phyloP scores from a whole-genome alignment of 768 basidiomycete species.

The Termitomyces sp. region DNA sequence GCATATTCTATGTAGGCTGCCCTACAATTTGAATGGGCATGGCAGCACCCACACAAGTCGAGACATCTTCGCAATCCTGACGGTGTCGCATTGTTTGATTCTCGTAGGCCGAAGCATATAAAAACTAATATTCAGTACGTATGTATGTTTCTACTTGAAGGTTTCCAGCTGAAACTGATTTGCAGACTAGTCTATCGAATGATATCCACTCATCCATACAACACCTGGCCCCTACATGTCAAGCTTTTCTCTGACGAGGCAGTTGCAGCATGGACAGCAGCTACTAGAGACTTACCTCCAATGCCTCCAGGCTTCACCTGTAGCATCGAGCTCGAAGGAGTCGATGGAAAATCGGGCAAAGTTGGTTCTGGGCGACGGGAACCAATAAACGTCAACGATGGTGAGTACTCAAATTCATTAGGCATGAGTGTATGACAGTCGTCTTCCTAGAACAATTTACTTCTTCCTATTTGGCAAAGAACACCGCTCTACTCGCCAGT shows the following conservation, averaged over 20 bases:
- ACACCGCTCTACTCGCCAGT: conserved; percentile 33
- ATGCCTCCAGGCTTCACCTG: conserved; percentile 50
- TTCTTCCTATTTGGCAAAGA: conserved; percentile 41
- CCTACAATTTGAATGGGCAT: conserved; percentile 79
- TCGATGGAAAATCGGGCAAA: conserved; percentile 57
- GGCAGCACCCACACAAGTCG: conserved; percentile 73
- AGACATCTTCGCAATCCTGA: conserved; percentile 50
- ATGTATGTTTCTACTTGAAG: not conserved
- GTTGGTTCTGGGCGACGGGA: conserved; percentile 47
- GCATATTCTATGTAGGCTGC: conserved; percentile 41
- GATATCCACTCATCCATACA: conserved; percentile 62
- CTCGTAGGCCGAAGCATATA: conserved; percentile 27
- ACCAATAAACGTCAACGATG: conserved; percentile 54
- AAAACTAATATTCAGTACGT: conserved; percentile 44
- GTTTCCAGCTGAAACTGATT: not conserved
- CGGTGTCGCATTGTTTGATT: conserved; percentile 33
- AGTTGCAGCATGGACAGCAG: conserved; percentile 44
- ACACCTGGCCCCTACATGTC: conserved; percentile 67
- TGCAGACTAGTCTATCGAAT: conserved; percentile 55
- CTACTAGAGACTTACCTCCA: conserved; percentile 18
- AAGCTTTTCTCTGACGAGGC: conserved; percentile 69
- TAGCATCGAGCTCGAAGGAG: conserved; percentile 57
- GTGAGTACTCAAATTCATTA: conserved; percentile 24
- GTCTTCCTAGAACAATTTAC: conserved; percentile 39
- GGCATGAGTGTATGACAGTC: not conserved